Percentiles rank a stretch among this genome's conserved stretches.
These are phyloP conservation scores for Spathaspora boniae DNA, from an alignment of 805 yeast species.

Conservation along the genomic window DNA sequence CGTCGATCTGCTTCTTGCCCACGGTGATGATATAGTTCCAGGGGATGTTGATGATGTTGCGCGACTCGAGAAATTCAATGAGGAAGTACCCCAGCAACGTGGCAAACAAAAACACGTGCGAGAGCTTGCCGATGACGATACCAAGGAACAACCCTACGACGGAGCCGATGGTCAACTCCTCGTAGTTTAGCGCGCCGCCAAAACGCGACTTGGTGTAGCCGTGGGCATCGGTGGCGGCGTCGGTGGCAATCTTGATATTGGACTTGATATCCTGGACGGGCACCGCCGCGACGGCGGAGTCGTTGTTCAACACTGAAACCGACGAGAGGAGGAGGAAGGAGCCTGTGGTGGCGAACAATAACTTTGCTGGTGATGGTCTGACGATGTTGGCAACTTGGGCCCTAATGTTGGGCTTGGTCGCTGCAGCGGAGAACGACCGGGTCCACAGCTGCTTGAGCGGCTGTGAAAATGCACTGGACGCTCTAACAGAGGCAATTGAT, in stretches of 20 bases:
- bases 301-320: slow-evolving; percentile 6
- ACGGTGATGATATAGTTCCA: slow-evolving; percentile 34
- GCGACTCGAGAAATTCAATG: slow-evolving; percentile 52
- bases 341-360: slow-evolving; percentile 8
- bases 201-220: slow-evolving; percentile 19
- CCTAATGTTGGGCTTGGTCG: too few relatives aligned
- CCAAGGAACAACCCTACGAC: slow-evolving; percentile 59
- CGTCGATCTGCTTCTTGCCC: slow-evolving; percentile 38
- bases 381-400: background rate
- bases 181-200: slow-evolving; percentile 52
- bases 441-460: too few relatives aligned
- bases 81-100: slow-evolving; percentile 43
- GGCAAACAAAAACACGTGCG: slow-evolving; percentile 49
- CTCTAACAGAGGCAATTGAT: too few relatives aligned
- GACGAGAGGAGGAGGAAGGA: slow-evolving; percentile 4
- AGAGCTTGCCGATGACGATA: slow-evolving; percentile 56
- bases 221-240: slow-evolving; percentile 2
- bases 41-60: slow-evolving; percentile 50
- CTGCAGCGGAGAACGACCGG: too few relatives aligned
- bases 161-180: slow-evolving; percentile 62
- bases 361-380: slow-evolving; percentile 5
- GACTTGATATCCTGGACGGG: slow-evolving; percentile 4
- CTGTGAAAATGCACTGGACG: too few relatives aligned
- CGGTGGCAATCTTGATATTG: slow-evolving; percentile 1
- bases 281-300: slow-evolving; percentile 4